Percentiles rank a stretch among this genome's conserved stretches.
Conservation (phyloP, 345 rosid genomes). For the Ricinus communis region DNA sequence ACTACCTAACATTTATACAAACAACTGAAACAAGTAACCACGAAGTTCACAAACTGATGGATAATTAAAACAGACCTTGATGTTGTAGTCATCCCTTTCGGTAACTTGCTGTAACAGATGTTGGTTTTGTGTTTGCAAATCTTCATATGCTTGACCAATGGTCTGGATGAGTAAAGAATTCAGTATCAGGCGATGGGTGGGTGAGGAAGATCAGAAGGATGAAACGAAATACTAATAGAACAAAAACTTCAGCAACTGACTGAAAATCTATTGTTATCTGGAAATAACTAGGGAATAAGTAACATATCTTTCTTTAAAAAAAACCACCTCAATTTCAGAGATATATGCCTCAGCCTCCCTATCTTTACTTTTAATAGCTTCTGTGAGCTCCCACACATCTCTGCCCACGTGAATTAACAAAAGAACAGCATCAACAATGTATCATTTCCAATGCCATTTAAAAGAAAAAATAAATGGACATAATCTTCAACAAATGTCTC, state of each 20-base stretch:
- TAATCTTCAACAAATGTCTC: background rate
- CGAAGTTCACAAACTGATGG: background rate
- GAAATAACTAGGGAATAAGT: background rate
- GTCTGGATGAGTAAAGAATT: conserved; percentile 46
- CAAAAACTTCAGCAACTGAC: conserved; percentile 5
- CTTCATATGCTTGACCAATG: conserved; percentile 94
- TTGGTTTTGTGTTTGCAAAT: conserved; percentile 94
- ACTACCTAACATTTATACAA: background rate
- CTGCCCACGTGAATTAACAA: conserved; percentile 34
- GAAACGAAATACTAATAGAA: background rate
- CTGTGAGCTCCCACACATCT: conserved; percentile 71
- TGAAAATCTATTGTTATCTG: conserved; percentile 3
- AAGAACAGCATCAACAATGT: background rate
- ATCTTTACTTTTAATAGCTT: conserved; percentile 81
- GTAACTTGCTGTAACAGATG: conserved; percentile 80
- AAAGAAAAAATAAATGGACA: background rate
- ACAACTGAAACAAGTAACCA: no score
- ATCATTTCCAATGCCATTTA: background rate
- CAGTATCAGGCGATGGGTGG: conserved; percentile 5
- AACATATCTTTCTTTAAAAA: no score
- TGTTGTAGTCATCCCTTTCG: conserved; percentile 87
- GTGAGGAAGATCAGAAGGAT: background rate
- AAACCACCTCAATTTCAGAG: conserved; percentile 96
- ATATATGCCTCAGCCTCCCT: conserved; percentile 82
- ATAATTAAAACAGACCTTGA: conserved; percentile 57